A percentile compares a stretch with the other conserved stretches of the same genome.
Conservation (phyloP, 2,329 filamentous ascomycete genomes). For the Aspergillus quadricinctus region DNA sequence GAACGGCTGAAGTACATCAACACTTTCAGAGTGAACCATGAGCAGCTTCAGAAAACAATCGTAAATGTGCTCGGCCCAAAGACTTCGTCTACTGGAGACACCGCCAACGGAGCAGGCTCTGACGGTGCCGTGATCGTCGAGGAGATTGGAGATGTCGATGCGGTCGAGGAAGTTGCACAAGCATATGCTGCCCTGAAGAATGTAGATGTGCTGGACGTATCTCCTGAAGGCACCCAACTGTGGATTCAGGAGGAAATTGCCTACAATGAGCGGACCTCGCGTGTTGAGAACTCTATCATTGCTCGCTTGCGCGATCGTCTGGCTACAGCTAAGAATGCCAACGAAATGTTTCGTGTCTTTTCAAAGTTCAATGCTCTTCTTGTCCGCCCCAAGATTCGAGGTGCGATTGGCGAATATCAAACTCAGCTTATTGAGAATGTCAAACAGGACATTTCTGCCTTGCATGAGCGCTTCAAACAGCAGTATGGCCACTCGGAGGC, state of each 20-base stretch:
- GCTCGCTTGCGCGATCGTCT: constrained; percentile 85
- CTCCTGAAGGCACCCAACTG: constrained; percentile 78
- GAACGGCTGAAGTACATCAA: constrained; percentile 88
- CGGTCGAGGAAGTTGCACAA: constrained; percentile 90
- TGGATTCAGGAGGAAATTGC: constrained; percentile 94
- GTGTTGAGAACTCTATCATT: constrained; percentile 99
- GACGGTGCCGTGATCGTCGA: constrained; percentile 72
- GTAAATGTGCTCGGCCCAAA: constrained; percentile 89
- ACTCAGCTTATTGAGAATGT: constrained; percentile 97
- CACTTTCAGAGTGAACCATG: constrained; percentile 94
- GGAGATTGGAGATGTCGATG: constrained; percentile 95
- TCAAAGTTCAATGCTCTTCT: constrained; percentile 99
- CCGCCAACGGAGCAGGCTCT: constrained; percentile 35
- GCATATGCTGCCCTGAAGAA: constrained; percentile 93
- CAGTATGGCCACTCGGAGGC: constrained; percentile 98
- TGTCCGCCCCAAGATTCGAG: constrained; percentile 96
- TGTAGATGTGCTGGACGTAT: constrained; percentile 90
- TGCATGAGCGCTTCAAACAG: constrained; percentile 97
- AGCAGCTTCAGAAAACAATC: constrained; percentile 94
- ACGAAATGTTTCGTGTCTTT: constrained; percentile 99
- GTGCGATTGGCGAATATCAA: constrained; percentile 96
- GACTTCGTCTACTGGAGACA: constrained; percentile 52
- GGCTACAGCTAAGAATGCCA: constrained; percentile 92
- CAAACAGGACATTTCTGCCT: constrained; percentile 85
- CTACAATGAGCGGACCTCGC: constrained; percentile 95